phyloP scores from a whole-genome alignment of 2,329 filamentous ascomycete species.

The Orbilia ellipsospora region DNA sequence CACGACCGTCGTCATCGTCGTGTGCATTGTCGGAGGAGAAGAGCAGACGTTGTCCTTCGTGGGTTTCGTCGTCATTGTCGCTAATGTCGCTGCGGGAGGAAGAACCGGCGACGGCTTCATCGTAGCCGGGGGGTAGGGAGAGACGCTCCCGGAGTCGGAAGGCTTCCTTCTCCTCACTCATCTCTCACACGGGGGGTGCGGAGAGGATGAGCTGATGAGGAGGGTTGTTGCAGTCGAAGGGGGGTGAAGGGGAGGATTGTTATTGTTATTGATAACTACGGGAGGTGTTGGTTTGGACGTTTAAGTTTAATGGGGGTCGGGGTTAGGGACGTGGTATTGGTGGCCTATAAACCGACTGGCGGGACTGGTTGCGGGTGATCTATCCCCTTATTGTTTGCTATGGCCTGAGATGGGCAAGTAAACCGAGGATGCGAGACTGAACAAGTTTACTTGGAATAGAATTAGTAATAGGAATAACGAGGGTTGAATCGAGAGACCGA shows the following conservation, averaged over 20 bases:
- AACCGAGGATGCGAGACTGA: no score
- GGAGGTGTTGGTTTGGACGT: neutral
- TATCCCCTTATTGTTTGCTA: no score
- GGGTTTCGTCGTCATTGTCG: conserved; percentile 50
- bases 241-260: neutral
- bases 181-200: conserved; percentile 15
- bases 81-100: conserved; percentile 50
- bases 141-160: conserved; percentile 54
- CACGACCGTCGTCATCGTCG: conserved; percentile 8
- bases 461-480: no score
- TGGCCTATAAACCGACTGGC: no score
- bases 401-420: no score
- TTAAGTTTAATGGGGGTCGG: no score
- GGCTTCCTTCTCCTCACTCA: conserved; percentile 56
- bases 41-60: conserved; percentile 48
- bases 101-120: conserved; percentile 44
- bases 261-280: neutral
- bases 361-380: no score
- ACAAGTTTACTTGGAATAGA: no score
- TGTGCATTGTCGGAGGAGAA: conserved; percentile 46
- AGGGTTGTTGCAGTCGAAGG: neutral
- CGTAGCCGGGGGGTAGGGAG: conserved; percentile 51
- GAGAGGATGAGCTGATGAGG: conserved; percentile 1
- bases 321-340: no score
- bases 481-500: no score